Evolutionary conservation across 306 rosid genomes (phyloP).

Genomic region (Vicia sativa): DNA sequence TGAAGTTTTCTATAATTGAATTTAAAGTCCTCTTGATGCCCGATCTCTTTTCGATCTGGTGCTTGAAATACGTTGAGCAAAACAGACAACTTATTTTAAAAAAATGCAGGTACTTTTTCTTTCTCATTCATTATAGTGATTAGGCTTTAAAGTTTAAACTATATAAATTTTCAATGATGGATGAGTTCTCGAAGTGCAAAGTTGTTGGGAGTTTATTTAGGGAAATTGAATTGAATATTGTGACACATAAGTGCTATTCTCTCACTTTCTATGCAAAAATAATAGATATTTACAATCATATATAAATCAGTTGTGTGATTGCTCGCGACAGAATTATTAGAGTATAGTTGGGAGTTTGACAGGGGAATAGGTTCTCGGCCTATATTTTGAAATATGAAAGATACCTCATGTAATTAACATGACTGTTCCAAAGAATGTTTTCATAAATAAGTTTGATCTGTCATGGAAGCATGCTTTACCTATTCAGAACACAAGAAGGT

Average conservation of each 20-base stretch:
- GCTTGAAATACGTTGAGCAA: conserved; percentile 86
- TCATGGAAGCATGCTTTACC: no score
- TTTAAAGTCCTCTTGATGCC: conserved; percentile 27
- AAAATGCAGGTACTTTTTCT: conserved; percentile 78
- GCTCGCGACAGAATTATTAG: no score
- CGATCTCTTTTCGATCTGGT: conserved; percentile 62
- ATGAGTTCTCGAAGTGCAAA: conserved; percentile 23
- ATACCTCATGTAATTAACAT: no score
- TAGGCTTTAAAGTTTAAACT: not conserved
- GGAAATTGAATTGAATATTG: conserved; percentile 29
- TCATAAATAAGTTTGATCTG: no score
- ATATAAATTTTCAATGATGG: conserved; percentile 3
- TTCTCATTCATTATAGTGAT: not conserved
- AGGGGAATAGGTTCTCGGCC: no score
- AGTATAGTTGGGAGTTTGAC: no score
- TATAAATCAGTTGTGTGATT: no score
- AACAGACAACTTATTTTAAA: conserved; percentile 83
- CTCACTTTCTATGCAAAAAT: no score
- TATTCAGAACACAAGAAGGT: no score
- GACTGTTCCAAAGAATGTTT: no score
- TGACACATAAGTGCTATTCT: not conserved
- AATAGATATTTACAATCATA: no score
- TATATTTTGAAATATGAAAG: no score
- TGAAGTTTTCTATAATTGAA: not conserved
- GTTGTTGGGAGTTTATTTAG: conserved; percentile 8